Conservation (phyloP, 768 basidiomycete species). For the Lactarius sp. region DNA sequence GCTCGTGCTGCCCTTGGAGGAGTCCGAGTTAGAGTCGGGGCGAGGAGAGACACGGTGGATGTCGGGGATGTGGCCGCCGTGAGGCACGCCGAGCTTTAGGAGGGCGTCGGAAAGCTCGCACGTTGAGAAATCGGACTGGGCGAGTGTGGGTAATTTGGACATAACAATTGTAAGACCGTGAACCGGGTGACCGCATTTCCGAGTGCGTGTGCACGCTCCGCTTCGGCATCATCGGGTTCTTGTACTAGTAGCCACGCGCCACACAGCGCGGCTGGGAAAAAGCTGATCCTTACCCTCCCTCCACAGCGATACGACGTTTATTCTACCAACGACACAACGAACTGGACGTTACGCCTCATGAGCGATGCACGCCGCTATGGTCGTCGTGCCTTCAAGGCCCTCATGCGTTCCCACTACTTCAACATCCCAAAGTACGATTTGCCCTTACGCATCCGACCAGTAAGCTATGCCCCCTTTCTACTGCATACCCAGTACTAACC, state of each 20-base stretch:
- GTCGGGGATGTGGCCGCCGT: slow-evolving; percentile 81
- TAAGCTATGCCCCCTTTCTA: slow-evolving; percentile 31
- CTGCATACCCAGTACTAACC: background rate
- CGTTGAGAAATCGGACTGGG: slow-evolving; percentile 48
- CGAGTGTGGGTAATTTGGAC: slow-evolving; percentile 14
- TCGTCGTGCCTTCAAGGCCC: slow-evolving; percentile 45
- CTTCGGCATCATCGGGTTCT: too few species aligned
- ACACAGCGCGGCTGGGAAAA: background rate
- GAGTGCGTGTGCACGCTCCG: too few species aligned
- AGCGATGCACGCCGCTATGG: slow-evolving; percentile 35
- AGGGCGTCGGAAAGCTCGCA: slow-evolving; percentile 90
- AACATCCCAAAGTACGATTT: slow-evolving; percentile 61
- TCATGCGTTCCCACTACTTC: slow-evolving; percentile 70
- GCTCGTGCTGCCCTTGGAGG: slow-evolving; percentile 23
- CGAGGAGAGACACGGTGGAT: slow-evolving; percentile 53
- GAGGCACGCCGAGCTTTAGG: slow-evolving; percentile 64
- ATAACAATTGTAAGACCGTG: background rate
- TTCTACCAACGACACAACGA: slow-evolving; percentile 4
- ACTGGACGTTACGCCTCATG: slow-evolving; percentile 2
- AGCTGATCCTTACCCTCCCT: background rate
- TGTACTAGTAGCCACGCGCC: slow-evolving; percentile 30
- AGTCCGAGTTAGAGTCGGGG: slow-evolving; percentile 29
- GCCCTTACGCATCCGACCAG: slow-evolving; percentile 69
- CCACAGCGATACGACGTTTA: background rate
- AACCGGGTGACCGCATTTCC: too few species aligned